Conservation (phyloP, 2,329 filamentous ascomycete species). For the Talaromyces sp. region DNA sequence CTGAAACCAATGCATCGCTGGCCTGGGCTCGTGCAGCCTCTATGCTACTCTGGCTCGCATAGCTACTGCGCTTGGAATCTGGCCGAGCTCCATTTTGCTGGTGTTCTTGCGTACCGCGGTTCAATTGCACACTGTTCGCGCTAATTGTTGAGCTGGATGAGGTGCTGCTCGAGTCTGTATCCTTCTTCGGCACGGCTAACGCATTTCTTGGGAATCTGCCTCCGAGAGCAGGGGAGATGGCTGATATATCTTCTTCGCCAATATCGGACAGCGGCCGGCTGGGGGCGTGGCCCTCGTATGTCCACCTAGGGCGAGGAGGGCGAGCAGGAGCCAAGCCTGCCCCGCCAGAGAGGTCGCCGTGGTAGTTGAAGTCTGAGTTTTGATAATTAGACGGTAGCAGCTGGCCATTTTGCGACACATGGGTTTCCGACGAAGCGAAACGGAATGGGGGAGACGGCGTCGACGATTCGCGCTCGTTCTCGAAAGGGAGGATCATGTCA, state of each 20-base stretch:
- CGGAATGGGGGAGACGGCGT: conserved; percentile 48
- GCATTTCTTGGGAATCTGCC: conserved; percentile 2
- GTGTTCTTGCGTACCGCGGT: conserved; percentile 2
- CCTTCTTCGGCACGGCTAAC: background rate
- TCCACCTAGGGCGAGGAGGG: conserved; percentile 28
- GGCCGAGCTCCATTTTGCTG: background rate
- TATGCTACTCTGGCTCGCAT: conserved; percentile 8
- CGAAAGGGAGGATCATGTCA: conserved; percentile 84
- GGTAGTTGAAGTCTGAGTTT: background rate
- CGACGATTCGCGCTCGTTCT: conserved; percentile 44
- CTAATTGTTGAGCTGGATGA: conserved; percentile 32
- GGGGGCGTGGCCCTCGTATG: conserved; percentile 30
- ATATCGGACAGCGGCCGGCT: conserved; percentile 41
- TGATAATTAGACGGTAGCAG: background rate
- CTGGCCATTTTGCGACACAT: conserved; percentile 11
- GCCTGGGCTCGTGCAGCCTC: conserved; percentile 4
- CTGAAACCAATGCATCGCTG: conserved; percentile 19
- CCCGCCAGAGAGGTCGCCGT: background rate
- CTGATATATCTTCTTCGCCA: conserved; percentile 36
- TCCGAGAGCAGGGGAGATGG: conserved; percentile 16
- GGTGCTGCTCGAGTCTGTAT: conserved; percentile 30
- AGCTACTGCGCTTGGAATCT: conserved; percentile 5
- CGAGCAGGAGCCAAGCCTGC: conserved; percentile 11
- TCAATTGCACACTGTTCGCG: conserved; percentile 18
- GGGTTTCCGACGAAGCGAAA: conserved; percentile 33